Conservation (phyloP, 768 basidiomycete genomes). For the Ramaria rubella region DNA sequence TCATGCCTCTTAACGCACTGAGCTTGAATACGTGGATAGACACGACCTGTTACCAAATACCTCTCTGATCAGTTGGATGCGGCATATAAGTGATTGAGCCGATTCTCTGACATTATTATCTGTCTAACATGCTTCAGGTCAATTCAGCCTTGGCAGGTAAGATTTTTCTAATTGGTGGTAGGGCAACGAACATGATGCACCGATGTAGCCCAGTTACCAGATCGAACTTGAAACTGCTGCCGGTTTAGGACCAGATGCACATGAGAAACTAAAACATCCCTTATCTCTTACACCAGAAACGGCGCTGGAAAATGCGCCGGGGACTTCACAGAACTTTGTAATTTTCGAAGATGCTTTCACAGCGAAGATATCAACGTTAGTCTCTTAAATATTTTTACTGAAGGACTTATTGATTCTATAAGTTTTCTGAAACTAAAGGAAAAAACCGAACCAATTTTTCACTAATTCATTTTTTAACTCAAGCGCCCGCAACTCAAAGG, state of each 20-base stretch:
- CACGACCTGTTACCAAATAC: constrained; percentile 30
- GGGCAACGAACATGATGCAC: neutral
- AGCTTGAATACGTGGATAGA: constrained; percentile 16
- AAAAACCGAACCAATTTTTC: neutral
- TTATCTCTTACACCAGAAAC: constrained; percentile 7
- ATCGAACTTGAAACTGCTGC: constrained; percentile 33
- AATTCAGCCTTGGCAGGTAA: constrained; percentile 4
- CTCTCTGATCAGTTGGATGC: constrained; percentile 31
- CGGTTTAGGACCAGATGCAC: constrained; percentile 26
- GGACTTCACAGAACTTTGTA: constrained; percentile 15
- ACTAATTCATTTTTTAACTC: neutral
- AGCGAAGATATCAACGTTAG: constrained; percentile 29
- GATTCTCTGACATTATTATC: neutral
- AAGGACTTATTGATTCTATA: neutral
- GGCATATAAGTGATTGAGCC: constrained; percentile 25
- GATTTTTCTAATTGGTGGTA: constrained; percentile 9
- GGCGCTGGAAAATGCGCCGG: too few species aligned
- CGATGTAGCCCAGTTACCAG: constrained; percentile 20
- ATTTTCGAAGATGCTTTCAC: constrained; percentile 33
- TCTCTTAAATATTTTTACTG: constrained; percentile 2
- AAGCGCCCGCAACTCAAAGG: neutral
- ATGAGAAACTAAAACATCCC: constrained; percentile 32
- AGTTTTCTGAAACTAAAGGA: neutral
- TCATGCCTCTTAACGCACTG: neutral
- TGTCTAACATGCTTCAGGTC: neutral